Evolutionary conservation across 139 green algal species (phyloP), one percentile per base, ranked within the genome.

Genomic region (Auxenochlorella pyrenoidosa): DNA sequence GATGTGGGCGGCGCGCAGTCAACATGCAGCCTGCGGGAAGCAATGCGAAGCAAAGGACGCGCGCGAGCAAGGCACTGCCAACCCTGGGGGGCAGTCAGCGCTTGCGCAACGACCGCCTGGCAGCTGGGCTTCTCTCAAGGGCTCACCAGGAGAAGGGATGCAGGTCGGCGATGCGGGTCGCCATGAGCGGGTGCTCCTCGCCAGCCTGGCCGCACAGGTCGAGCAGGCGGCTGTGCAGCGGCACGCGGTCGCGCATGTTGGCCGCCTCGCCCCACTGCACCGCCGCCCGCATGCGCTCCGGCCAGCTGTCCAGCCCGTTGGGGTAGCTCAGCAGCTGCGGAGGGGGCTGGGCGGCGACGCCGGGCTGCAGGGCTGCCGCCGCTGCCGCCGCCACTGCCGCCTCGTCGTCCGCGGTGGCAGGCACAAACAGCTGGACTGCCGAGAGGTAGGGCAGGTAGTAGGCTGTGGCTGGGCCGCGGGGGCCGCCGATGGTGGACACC

Each of bases 371-470:
- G 12, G 70, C 65, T n/a, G 59, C 40, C 38, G 70, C 58, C 32
- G 63, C 38, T 36, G 51, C 51, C 13, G 26, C n/a, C 38, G 30
- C 34, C 32, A 38, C 54, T 6, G 78, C 54, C 30, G 21, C 86
- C 82, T 83, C 41, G 38, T 70, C 78, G 18, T 38, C 68, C 30
- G 71, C 40, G 8, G 38, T 66, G 43, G 44, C 82, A 0, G 82
- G 43, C 70, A 75, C 58, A 85, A 96, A 97, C 30, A 97, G 87
- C 90, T 97, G 94, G 73, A 97, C 93, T 30, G 92, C 94, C 30
- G 93, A 96, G 24, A 98, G 92, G 86, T 94, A 96, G 2, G 95
- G 95, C 84, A 97, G 92, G 78, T 94, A 98, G 88, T 96, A 95
- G 41, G 91, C 91, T 38, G 90, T 90, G 21, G 92, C 93, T 26